These are phyloP conservation scores for Yamadazyma atmosphaerica DNA, from an alignment of 1,139 yeast species.

Conservation along the genomic window DNA sequence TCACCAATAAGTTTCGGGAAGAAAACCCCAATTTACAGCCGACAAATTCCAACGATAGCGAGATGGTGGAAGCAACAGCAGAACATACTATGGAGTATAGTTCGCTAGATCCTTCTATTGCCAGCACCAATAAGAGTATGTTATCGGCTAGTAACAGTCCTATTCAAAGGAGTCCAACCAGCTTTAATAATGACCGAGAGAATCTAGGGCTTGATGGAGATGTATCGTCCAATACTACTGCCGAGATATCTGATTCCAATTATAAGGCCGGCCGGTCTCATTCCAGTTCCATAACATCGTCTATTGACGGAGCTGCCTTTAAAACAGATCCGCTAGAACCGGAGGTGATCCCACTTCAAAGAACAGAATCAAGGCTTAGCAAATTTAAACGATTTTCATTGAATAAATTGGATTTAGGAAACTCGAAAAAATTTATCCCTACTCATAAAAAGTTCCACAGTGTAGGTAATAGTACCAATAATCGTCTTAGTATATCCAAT, in stretches of 20 bases:
- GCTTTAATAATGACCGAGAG: background rate
- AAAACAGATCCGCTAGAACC: slow-evolving; percentile 14
- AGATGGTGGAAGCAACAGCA: slow-evolving; percentile 5
- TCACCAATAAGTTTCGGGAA: slow-evolving; percentile 22
- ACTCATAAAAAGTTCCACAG: slow-evolving; percentile 12
- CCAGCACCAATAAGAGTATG: slow-evolving; percentile 5
- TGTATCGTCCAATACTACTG: background rate
- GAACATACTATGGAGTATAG: slow-evolving; percentile 7
- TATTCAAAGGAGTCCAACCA: background rate
- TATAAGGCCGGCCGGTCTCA: background rate
- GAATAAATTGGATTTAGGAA: slow-evolving; percentile 10
- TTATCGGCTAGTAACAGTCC: background rate
- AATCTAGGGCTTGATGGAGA: background rate
- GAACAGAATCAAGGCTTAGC: slow-evolving; percentile 7
- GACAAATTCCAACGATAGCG: slow-evolving; percentile 10
- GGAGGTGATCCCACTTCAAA: slow-evolving; percentile 2
- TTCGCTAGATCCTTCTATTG: slow-evolving; percentile 15
- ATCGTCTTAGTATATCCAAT: slow-evolving; percentile 6
- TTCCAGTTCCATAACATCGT: slow-evolving; percentile 6
- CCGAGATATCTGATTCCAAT: background rate
- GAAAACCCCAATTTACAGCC: slow-evolving; percentile 32
- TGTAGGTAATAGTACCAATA: slow-evolving; percentile 7
- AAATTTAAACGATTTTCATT: slow-evolving; percentile 17
- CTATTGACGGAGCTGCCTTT: slow-evolving; percentile 8
- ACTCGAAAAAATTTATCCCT: slow-evolving; percentile 10